These are phyloP conservation scores for Psilocybe tampanensis DNA, from an alignment of 768 basidiomycete genomes.

Conservation along the genomic window DNA sequence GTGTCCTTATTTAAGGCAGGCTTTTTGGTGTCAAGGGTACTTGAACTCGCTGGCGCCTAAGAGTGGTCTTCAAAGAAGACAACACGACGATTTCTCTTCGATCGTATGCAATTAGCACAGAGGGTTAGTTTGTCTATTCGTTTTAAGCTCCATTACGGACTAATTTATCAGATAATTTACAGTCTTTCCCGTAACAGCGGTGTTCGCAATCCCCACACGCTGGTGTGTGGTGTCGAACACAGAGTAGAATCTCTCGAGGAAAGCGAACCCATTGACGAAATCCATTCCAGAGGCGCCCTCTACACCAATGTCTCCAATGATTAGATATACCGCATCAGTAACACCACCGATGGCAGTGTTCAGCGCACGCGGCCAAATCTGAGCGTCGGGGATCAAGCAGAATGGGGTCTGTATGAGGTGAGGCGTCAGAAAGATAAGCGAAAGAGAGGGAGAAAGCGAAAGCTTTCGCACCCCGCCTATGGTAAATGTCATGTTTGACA, in stretches of 20 bases:
- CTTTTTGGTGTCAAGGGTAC: no score
- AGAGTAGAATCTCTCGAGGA: constrained; percentile 59
- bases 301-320: constrained; percentile 53
- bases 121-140: no score
- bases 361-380: constrained; percentile 67
- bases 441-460: not conserved
- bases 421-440: not conserved
- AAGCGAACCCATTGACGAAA: constrained; percentile 50
- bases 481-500: constrained; percentile 58
- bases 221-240: constrained; percentile 62
- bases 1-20: not conserved
- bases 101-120: no score
- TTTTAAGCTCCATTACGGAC: no score
- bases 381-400: constrained; percentile 39
- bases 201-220: constrained; percentile 59
- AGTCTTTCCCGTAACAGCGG: constrained; percentile 47
- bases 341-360: constrained; percentile 61
- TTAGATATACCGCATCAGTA: constrained; percentile 52
- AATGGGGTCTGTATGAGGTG: not conserved
- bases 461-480: constrained; percentile 43
- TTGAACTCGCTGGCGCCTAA: not conserved
- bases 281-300: constrained; percentile 58
- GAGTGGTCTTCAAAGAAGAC: no score
- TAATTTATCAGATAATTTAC: constrained; percentile 24
- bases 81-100: no score